Evolutionary conservation across 2,329 filamentous ascomycete species (phyloP).

Genomic region (Zarea fungicola): DNA sequence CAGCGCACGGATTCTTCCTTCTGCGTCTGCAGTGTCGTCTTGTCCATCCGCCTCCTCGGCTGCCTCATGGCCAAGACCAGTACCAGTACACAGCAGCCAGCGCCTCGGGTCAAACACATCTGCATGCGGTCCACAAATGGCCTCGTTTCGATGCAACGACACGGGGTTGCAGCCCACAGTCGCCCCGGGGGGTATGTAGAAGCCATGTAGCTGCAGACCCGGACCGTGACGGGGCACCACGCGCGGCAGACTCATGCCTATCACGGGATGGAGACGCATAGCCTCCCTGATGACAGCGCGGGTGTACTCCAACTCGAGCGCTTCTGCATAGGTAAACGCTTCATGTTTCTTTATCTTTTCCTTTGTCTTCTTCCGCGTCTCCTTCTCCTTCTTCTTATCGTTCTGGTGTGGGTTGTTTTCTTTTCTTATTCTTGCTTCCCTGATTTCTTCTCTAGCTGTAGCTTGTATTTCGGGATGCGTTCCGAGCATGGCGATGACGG

Average conservation of each 20-base stretch:
- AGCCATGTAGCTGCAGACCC: slow-evolving; percentile 34
- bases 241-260: slow-evolving; percentile 47
- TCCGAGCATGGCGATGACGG: slow-evolving; percentile 42
- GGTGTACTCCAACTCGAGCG: slow-evolving; percentile 27
- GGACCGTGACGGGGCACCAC: slow-evolving; percentile 29
- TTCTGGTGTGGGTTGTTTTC: background rate
- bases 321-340: slow-evolving; percentile 15
- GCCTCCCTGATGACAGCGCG: slow-evolving; percentile 46
- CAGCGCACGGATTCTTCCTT: slow-evolving; percentile 31
- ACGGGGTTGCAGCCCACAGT: slow-evolving; percentile 47
- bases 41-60: background rate
- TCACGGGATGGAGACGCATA: slow-evolving; percentile 45
- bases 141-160: slow-evolving; percentile 43
- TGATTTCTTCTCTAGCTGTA: slow-evolving; percentile 29
- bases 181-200: slow-evolving; percentile 38
- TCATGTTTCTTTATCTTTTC: background rate
- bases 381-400: no score
- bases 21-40: slow-evolving; percentile 9
- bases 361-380: no score
- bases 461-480: slow-evolving; percentile 29
- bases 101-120: slow-evolving; percentile 40
- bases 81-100: no score
- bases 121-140: slow-evolving; percentile 44
- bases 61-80: no score
- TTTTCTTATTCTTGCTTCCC: slow-evolving; percentile 9